Conservation (phyloP, 73 alveolate species). For the Effrenium voratum region DNA sequence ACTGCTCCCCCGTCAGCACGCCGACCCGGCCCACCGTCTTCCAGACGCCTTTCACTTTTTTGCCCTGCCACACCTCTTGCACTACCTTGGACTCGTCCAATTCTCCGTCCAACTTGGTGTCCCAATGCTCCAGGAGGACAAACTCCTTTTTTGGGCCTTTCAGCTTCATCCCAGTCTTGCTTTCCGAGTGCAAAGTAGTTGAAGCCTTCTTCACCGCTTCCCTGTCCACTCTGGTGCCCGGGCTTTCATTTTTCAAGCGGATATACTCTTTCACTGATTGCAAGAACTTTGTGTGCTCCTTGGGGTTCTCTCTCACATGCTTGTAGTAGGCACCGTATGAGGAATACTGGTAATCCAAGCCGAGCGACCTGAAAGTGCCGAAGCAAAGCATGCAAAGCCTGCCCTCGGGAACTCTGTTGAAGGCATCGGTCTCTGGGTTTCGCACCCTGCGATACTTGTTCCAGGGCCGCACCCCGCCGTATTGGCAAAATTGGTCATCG, state of each 20-base stretch:
- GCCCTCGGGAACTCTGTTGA: background rate
- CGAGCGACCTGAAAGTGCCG: background rate
- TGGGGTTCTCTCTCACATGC: too few species aligned
- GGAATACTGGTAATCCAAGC: background rate
- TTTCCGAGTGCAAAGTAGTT: background rate
- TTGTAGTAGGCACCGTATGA: background rate
- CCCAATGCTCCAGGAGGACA: background rate
- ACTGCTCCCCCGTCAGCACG: background rate
- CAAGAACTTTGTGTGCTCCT: background rate
- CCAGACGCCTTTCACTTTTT: background rate
- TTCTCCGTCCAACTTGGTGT: background rate
- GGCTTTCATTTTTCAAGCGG: background rate
- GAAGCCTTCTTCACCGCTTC: background rate
- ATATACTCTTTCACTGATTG: background rate
- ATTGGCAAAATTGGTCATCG: too few species aligned
- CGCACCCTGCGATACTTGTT: background rate
- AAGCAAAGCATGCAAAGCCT: background rate
- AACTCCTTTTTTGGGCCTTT: background rate
- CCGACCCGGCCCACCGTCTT: background rate
- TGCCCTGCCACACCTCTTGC: background rate
- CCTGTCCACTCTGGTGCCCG: background rate
- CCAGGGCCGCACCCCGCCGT: too few species aligned
- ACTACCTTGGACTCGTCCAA: slow-evolving; percentile 34
- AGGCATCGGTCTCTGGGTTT: background rate
- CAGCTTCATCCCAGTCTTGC: background rate